Conservation (phyloP, 75 land plant genomes). For the Pinus taeda region DNA sequence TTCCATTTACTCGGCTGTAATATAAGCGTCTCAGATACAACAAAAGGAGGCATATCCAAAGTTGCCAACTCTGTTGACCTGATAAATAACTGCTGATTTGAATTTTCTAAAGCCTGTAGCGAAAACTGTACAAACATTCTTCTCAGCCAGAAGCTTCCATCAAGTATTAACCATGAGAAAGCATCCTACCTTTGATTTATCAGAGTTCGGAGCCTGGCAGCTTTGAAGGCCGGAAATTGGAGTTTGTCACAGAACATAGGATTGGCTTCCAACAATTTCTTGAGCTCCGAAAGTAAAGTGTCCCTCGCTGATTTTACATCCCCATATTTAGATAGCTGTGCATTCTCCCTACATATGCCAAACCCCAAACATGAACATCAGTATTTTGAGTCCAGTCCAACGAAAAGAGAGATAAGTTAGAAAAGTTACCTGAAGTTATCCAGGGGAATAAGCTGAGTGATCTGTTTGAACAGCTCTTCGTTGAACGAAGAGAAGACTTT, state of each 20-base stretch:
- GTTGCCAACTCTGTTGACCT: too few relatives aligned
- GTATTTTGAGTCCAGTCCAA: neutral
- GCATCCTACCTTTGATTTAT: conserved; percentile 73
- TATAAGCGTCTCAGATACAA: too few relatives aligned
- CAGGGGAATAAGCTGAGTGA: conserved; percentile 41
- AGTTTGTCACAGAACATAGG: conserved; percentile 77
- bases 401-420: too few relatives aligned
- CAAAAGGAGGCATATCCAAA: too few relatives aligned
- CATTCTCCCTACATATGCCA: conserved; percentile 50
- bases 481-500: conserved; percentile 44
- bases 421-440: conserved; percentile 33
- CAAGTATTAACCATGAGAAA: too few relatives aligned
- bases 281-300: conserved; percentile 66
- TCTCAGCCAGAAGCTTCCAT: too few relatives aligned
- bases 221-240: conserved; percentile 51
- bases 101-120: too few relatives aligned
- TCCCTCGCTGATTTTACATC: conserved; percentile 80
- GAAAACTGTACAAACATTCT: too few relatives aligned
- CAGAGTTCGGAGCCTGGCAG: conserved; percentile 64
- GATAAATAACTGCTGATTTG: too few relatives aligned
- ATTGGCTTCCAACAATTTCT: conserved; percentile 81
- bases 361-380: neutral
- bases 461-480: conserved; percentile 49
- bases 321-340: conserved; percentile 74
- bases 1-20: too few relatives aligned